Conservation (phyloP, 441 rosid genomes). For the Pelargonium australe region DNA sequence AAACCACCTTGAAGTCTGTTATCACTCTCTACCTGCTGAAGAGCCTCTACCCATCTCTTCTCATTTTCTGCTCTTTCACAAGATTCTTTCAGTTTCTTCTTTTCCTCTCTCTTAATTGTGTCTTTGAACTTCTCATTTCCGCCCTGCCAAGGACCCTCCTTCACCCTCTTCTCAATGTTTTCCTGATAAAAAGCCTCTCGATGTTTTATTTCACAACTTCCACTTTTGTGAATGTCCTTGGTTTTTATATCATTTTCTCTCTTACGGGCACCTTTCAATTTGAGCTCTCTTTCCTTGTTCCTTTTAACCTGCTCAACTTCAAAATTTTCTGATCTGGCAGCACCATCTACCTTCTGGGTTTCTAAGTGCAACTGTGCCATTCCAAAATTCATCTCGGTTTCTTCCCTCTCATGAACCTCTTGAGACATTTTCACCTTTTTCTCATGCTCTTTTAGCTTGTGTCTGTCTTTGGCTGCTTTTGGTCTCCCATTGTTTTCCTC, state of each 20-base stretch:
- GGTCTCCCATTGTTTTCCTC: constrained; percentile 24
- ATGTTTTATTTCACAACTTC: neutral
- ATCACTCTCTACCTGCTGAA: constrained; percentile 22
- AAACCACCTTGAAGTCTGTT: constrained; percentile 30
- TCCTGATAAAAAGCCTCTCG: neutral
- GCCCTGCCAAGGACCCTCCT: constrained; percentile 29
- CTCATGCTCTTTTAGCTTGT: constrained; percentile 24
- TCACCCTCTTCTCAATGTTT: constrained; percentile 9
- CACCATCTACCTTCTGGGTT: constrained; percentile 24
- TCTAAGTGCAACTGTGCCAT: constrained; percentile 20
- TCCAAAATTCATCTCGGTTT: constrained; percentile 25
- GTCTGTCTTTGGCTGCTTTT: constrained; percentile 25
- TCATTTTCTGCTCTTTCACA: constrained; percentile 8
- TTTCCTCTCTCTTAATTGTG: constrained; percentile 16
- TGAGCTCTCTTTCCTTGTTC: constrained; percentile 28
- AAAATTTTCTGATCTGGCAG: constrained; percentile 28
- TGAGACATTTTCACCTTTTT: constrained; percentile 28
- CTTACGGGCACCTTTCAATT: constrained; percentile 31
- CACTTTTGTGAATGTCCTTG: constrained; percentile 20
- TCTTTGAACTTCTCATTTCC: constrained; percentile 29
- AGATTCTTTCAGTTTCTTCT: constrained; percentile 6
- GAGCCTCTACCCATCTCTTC: constrained; percentile 10
- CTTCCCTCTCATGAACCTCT: constrained; percentile 27
- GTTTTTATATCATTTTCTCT: constrained; percentile 27
- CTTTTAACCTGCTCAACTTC: constrained; percentile 29